Base-by-base conservation (phyloP, 495 filamentous ascomycete genomes). In the Podospora comata region DNA sequence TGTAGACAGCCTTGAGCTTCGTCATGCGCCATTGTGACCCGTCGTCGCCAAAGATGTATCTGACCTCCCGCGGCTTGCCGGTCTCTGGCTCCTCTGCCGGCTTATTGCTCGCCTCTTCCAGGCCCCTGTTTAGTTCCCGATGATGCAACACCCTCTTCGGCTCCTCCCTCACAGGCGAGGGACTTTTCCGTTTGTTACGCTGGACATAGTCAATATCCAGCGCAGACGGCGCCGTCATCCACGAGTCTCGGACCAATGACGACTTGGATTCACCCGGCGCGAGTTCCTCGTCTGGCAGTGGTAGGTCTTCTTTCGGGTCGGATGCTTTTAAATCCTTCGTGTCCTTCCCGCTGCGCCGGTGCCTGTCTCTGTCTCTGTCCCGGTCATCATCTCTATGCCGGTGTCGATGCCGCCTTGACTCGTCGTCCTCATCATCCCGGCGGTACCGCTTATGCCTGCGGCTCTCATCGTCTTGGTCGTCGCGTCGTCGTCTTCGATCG, bases 11-110 rank as follows among this genome's bases (percentile, higher is more conserved):
- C 71, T 90, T 92, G 30, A 99, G 85, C 75, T 92, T 97, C 39
- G 89, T 94, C 94, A 98, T 97, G 59, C 95, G 88, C 94, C 96
- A 99, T 69, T 90, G 85, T 19, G 93, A 92, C 0, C 96, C 95
- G 16, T 86, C 77, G 76, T 99, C 96, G 19, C 95, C 95, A 79
- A 99, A 97, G 0, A 82, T 91, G 75, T 98, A 99, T 67, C 83
- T 80, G 16, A 96, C 88, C 39, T 91, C 86, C 69, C 89, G 86
- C 68, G 86, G 54, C 18, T 67, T 59, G 1, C 57, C 1, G 13
- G 60, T 13, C 5, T 65, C 15, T 1, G 55, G 15, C 20, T 54
- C 27, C 15, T 63, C 48, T 4, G 23, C 48, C 5, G 16, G 60
- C 2, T 13, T 62, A 16, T 73, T 73, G 4, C 73, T 84, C 28